These are phyloP conservation scores for Jatropha podagrica DNA, from an alignment of 441 rosid species.

Conservation along the genomic window DNA sequence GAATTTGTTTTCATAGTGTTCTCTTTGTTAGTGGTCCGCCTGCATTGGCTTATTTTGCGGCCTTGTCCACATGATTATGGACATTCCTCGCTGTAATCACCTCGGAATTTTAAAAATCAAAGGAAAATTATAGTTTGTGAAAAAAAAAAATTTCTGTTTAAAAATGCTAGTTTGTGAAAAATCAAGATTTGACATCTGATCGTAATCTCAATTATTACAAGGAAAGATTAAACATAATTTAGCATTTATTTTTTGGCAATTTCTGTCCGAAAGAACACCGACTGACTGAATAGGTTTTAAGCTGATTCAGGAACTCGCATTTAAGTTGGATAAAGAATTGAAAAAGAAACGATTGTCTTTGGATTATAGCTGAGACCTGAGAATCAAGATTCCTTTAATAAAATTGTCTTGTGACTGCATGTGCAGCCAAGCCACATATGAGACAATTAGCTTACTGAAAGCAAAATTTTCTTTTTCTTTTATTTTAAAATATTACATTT, in stretches of 20 bases:
- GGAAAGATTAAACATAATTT: too few relatives aligned
- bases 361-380: neutral
- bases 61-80: neutral
- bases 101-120: neutral
- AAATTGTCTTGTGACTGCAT: neutral
- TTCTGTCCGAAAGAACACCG: too few relatives aligned
- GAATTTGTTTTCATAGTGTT: neutral
- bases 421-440: neutral
- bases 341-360: neutral
- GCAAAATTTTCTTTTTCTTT: neutral
- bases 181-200: too few relatives aligned
- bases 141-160: too few relatives aligned
- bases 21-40: neutral
- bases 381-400: neutral
- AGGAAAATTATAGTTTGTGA: too few relatives aligned
- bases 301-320: neutral
- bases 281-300: too few relatives aligned
- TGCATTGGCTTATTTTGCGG: constrained; percentile 7
- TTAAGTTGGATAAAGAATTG: neutral
- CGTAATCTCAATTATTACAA: too few relatives aligned
- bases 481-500: neutral
- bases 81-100: constrained; percentile 11
- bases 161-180: too few relatives aligned
- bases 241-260: too few relatives aligned
- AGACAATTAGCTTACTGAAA: neutral